phyloP scores from a whole-genome alignment of 2,329 filamentous ascomycete species.

The Botrytis aclada region DNA sequence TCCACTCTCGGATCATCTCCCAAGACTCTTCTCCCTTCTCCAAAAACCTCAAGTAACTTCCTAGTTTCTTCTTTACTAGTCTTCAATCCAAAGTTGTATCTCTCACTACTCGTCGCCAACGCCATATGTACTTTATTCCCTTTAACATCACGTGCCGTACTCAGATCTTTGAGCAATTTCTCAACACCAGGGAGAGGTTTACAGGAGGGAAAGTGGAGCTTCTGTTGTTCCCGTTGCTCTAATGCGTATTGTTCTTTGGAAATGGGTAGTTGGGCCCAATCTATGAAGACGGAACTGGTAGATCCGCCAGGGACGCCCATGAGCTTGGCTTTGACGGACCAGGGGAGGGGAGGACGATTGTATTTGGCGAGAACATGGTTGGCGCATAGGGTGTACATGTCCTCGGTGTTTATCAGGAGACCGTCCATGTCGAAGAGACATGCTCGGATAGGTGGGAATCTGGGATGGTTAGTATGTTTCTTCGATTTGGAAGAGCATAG shows the following conservation, averaged over 20 bases:
- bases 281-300: constrained; percentile 61
- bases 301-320: constrained; percentile 35
- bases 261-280: constrained; percentile 86
- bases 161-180: constrained; percentile 61
- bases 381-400: constrained; percentile 80
- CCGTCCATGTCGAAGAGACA: constrained; percentile 99
- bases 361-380: constrained; percentile 79
- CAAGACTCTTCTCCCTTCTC: constrained; percentile 75
- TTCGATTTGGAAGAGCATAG: background rate
- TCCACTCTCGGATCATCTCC: constrained; percentile 81
- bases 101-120: background rate
- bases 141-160: constrained; percentile 24
- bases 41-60: constrained; percentile 61
- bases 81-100: constrained; percentile 18
- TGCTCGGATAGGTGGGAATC: constrained; percentile 77
- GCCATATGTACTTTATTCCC: constrained; percentile 1
- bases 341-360: constrained; percentile 72
- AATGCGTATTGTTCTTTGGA: constrained; percentile 61
- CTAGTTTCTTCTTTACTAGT: constrained; percentile 39
- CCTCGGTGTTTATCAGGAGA: constrained; percentile 92
- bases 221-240: constrained; percentile 62
- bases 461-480: constrained; percentile 36
- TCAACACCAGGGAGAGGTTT: constrained; percentile 76
- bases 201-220: constrained; percentile 67
- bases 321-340: constrained; percentile 89